These are phyloP conservation scores for Rhynchosporium agropyri DNA, from an alignment of 2,329 filamentous ascomycete genomes.

Conservation along the genomic window DNA sequence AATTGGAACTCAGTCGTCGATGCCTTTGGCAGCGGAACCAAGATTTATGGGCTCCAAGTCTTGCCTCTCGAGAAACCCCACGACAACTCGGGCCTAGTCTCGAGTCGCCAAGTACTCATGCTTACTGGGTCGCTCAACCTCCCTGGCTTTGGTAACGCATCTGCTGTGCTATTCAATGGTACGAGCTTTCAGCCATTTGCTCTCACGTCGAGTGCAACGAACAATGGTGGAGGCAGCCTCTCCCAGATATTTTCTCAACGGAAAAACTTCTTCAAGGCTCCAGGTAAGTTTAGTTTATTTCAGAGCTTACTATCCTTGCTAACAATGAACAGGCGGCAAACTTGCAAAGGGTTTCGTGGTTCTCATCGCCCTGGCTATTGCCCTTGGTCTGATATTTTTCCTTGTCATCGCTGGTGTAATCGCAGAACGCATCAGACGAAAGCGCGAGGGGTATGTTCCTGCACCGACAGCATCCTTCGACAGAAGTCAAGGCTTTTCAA, in stretches of 20 bases:
- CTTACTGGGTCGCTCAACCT: conserved; percentile 83
- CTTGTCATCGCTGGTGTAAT: conserved; percentile 75
- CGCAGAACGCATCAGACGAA: conserved; percentile 75
- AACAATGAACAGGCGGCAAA: conserved; percentile 49
- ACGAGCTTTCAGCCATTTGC: conserved; percentile 77
- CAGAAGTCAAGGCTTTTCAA: conserved; percentile 58
- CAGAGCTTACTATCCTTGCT: not conserved
- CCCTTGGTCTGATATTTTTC: conserved; percentile 75
- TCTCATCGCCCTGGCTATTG: conserved; percentile 77
- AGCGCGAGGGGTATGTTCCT: conserved; percentile 78
- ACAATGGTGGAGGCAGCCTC: conserved; percentile 72
- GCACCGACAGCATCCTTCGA: conserved; percentile 70
- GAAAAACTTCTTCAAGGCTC: conserved; percentile 69
- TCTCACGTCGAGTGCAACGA: conserved; percentile 69
- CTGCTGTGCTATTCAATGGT: conserved; percentile 87
- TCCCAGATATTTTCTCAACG: conserved; percentile 83
- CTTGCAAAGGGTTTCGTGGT: conserved; percentile 77
- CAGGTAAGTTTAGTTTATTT: conserved; percentile 54
- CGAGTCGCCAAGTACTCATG: conserved; percentile 71
- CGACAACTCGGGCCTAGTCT: conserved; percentile 62
- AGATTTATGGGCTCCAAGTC: conserved; percentile 79
- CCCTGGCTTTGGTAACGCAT: conserved; percentile 75
- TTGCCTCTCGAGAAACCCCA: conserved; percentile 73
- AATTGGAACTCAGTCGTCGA: conserved; percentile 69
- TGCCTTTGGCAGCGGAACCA: conserved; percentile 64